Conservation (phyloP, 1,284 basidiomycete species). For the Trametes pubescens region DNA sequence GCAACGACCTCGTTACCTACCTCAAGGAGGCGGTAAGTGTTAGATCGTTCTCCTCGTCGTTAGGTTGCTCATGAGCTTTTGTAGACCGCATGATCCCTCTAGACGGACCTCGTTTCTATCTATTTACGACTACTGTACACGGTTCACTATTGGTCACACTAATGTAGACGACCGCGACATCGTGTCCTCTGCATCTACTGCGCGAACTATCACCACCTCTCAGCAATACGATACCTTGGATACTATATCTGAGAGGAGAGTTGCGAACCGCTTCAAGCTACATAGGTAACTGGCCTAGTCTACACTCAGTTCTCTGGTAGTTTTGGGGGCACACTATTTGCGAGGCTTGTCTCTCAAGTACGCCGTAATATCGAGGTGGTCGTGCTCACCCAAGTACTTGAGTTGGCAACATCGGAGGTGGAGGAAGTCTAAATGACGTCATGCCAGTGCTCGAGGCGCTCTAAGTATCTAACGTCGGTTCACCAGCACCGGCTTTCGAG, state of each 20-base stretch:
- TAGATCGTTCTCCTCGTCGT: neutral
- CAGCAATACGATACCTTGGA: slow-evolving; percentile 30
- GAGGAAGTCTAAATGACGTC: no score
- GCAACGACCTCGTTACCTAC: slow-evolving; percentile 87
- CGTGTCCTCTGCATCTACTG: slow-evolving; percentile 24
- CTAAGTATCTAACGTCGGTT: no score
- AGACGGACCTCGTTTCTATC: slow-evolving; percentile 11
- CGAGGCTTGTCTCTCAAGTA: no score
- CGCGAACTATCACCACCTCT: slow-evolving; percentile 13
- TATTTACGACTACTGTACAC: slow-evolving; percentile 30
- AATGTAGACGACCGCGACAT: slow-evolving; percentile 37
- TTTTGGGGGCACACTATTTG: no score
- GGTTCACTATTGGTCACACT: slow-evolving; percentile 34
- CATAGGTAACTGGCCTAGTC: no score
- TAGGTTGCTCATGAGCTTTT: neutral
- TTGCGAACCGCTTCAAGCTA: neutral
- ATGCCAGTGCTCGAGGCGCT: no score
- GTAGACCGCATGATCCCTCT: slow-evolving; percentile 34
- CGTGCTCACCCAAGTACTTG: no score
- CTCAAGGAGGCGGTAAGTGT: slow-evolving; percentile 73
- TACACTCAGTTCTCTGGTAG: no score
- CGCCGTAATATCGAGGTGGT: no score
- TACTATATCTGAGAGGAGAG: neutral
- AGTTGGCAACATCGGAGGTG: no score
- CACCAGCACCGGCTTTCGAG: no score